Conservation (phyloP, 1,284 basidiomycete species). For the Austroboletus novae-zelandiae region DNA sequence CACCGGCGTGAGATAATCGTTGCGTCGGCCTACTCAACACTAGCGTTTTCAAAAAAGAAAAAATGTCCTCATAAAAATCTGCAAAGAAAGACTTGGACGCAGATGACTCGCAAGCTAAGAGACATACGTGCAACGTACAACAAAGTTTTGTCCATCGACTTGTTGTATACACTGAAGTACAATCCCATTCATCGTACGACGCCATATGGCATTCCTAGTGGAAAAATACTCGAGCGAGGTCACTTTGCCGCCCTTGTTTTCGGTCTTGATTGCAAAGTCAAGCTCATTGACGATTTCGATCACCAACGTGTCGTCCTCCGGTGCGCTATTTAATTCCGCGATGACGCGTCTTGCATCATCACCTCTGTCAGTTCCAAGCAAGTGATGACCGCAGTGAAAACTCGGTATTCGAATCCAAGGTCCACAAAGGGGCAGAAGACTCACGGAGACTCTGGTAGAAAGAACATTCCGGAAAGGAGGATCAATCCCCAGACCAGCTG, state of each 20-base stretch:
- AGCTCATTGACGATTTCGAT: conserved; percentile 57
- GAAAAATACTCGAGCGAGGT: conserved; percentile 81
- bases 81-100: neutral
- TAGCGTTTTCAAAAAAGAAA: conserved; percentile 72
- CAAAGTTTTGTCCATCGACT: conserved; percentile 76
- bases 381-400: conserved; percentile 48
- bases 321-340: conserved; percentile 63
- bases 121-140: conserved; percentile 42
- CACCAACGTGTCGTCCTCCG: conserved; percentile 33
- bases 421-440: conserved; percentile 18
- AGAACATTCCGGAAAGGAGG: conserved; percentile 66
- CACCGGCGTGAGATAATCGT: neutral
- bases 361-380: conserved; percentile 51
- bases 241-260: conserved; percentile 77
- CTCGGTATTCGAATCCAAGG: neutral
- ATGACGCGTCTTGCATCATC: conserved; percentile 61
- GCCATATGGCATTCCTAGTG: conserved; percentile 64
- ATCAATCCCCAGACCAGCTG: conserved; percentile 69
- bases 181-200: conserved; percentile 72
- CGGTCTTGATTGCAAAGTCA: conserved; percentile 60
- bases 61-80: conserved; percentile 82
- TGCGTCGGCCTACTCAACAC: conserved; percentile 47
- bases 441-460: conserved; percentile 79
- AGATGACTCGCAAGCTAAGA: neutral
- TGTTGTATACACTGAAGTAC: conserved; percentile 84